Evolutionary conservation across 345 rosid genomes (phyloP).

Genomic region (Hevea brasiliensis): DNA sequence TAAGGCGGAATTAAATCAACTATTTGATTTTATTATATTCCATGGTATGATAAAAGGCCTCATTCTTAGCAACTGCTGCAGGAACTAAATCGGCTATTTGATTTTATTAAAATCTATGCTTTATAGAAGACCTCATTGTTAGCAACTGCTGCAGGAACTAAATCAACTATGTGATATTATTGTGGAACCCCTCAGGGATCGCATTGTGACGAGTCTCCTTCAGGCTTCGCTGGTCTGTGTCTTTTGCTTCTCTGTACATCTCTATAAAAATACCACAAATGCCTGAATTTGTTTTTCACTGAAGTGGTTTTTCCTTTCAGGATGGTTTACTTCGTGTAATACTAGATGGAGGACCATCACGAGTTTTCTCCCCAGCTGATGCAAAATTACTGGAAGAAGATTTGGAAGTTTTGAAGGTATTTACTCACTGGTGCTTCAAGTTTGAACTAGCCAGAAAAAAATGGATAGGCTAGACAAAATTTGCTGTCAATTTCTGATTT

Average conservation of each 20-base stretch:
- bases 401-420: conserved; percentile 84
- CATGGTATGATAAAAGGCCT: conserved; percentile 3
- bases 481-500: background rate
- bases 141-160: conserved; percentile 62
- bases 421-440: background rate
- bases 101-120: conserved; percentile 34
- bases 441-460: too few species aligned
- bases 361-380: conserved; percentile 67
- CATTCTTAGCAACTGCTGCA: conserved; percentile 33
- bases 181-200: conserved; percentile 89
- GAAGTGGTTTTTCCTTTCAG: conserved; percentile 41
- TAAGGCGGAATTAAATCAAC: background rate
- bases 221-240: conserved; percentile 82
- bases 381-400: conserved; percentile 84
- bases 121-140: conserved; percentile 3
- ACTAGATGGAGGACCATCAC: conserved; percentile 80
- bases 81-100: conserved; percentile 84
- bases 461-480: background rate
- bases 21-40: background rate
- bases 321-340: conserved; percentile 87
- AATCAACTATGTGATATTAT: conserved; percentile 78
- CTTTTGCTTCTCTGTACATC: conserved; percentile 12
- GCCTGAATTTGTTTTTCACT: conserved; percentile 20
- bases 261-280: background rate
- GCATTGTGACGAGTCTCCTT: conserved; percentile 88